Evolutionary conservation across 2,329 filamentous ascomycete species (phyloP), one percentile per base, ranked within the genome.

Genomic region (Sordariomycetes sp.): DNA sequence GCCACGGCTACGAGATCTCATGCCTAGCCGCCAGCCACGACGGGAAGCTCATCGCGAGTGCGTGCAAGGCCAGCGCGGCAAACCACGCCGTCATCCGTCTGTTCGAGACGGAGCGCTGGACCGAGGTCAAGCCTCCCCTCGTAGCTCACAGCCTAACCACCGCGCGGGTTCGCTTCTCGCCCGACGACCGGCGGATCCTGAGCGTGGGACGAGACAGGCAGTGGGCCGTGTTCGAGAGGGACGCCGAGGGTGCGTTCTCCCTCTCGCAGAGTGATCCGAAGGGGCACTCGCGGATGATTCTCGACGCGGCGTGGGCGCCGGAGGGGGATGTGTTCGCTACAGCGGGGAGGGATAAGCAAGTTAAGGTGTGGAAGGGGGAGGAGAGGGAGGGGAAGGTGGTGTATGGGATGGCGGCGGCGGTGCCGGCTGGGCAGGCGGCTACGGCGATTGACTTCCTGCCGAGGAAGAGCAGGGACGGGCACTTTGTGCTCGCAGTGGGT

Each of bases 1-100:
- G 94, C 1, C 94, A 99, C 71, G 94, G 94, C 34, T 96, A 96
- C 71, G 94, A 99, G 70, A 92, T 99, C 54, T 95, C 90, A 1
- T 87, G 89, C 42, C 81, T 96, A 17, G 88, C 91, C 12, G 80
- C 86, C 8, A 90, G 84, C 65, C 81, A 88, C 65, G 84, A 90
- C 64, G 86, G 87, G 13, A 75, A 71, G 3, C 70, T 96, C 24
- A 79, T 99, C 15, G 94, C 94, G 35, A 96, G 91, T 56, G 90
- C 94, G 1, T 99, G 94, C 74, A 89, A 88, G 65, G 94, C 94
- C 20, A 95, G 86, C 66, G 95, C 90, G 1, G 77, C 92, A 58
- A 94, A 96, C 68, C 94, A 99, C 67, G 94, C 94, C 51, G 91
- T 97, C 45, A 89, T 99, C 64, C 84, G 94, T 22, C 70, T 99